phyloP scores from a whole-genome alignment of 1,139 yeast genomes.

The Candida tropicalis region DNA sequence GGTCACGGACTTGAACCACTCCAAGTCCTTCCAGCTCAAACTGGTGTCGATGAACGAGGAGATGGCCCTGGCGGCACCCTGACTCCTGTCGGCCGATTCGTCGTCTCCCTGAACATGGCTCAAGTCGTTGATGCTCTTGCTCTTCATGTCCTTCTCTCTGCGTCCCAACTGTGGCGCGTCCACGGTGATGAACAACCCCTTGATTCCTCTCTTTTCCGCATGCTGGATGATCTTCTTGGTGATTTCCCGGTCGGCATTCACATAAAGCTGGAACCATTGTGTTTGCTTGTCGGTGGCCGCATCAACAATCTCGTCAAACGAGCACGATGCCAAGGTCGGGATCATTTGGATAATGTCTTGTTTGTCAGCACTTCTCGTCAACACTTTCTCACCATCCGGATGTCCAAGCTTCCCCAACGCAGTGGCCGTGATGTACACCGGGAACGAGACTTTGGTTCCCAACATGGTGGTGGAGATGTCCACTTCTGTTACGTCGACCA shows the following conservation, averaged over 20 bases:
- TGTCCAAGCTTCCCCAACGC: conserved; percentile 83
- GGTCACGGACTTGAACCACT: conserved; percentile 59
- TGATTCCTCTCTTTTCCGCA: conserved; percentile 75
- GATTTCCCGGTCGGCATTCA: conserved; percentile 59
- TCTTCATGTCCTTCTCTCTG: conserved; percentile 70
- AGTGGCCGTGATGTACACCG: conserved; percentile 78
- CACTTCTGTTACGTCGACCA: conserved; percentile 65
- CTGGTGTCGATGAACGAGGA: conserved; percentile 85
- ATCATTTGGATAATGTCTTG: conserved; percentile 78
- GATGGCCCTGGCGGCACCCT: conserved; percentile 89
- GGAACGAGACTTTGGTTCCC: conserved; percentile 44
- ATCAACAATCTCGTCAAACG: conserved; percentile 70
- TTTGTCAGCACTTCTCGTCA: conserved; percentile 71
- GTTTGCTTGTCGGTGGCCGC: conserved; percentile 53
- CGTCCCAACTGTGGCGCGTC: conserved; percentile 97
- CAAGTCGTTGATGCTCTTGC: conserved; percentile 37
- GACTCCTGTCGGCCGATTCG: conserved; percentile 64
- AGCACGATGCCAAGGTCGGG: conserved; percentile 76
- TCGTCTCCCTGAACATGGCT: conserved; percentile 64
- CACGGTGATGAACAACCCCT: conserved; percentile 83
- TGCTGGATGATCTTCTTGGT: conserved; percentile 64
- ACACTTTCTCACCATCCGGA: conserved; percentile 74
- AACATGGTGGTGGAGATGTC: conserved; percentile 45
- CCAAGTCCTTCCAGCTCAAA: conserved; percentile 66
- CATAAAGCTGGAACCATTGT: conserved; percentile 92